phyloP scores from a whole-genome alignment of 257 asterid genomes.

The Mentha longifolia region DNA sequence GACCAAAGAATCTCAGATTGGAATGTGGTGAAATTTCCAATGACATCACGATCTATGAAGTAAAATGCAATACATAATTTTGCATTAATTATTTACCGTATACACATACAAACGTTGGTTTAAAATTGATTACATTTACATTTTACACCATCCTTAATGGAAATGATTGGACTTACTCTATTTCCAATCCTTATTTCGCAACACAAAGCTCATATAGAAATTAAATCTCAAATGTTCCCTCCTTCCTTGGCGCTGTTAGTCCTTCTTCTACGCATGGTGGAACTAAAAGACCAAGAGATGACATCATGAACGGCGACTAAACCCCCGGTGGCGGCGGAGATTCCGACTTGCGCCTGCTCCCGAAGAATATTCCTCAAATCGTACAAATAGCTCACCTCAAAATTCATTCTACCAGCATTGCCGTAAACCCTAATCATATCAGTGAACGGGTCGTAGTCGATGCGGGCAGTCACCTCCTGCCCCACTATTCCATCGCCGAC shows the following conservation, averaged over 20 bases:
- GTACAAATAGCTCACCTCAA: neutral
- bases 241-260: neutral
- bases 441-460: neutral
- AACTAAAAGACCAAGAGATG: neutral
- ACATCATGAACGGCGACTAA: neutral
- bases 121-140: no score
- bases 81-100: neutral
- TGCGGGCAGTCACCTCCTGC: neutral
- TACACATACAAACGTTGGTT: neutral
- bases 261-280: neutral
- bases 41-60: no score
- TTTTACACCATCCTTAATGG: neutral
- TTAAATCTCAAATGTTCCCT: neutral
- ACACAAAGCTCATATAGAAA: no score
- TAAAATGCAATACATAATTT: neutral
- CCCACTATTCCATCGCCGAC: neutral
- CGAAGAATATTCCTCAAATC: neutral
- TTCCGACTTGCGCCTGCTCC: neutral
- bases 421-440: neutral
- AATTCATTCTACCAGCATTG: neutral
- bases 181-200: neutral
- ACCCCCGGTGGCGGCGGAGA: conserved; percentile 3
- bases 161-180: neutral
- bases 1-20: no score
- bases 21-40: no score